Conservation (phyloP, 1,139 yeast species). For the Debaryomyces nepalensis region DNA sequence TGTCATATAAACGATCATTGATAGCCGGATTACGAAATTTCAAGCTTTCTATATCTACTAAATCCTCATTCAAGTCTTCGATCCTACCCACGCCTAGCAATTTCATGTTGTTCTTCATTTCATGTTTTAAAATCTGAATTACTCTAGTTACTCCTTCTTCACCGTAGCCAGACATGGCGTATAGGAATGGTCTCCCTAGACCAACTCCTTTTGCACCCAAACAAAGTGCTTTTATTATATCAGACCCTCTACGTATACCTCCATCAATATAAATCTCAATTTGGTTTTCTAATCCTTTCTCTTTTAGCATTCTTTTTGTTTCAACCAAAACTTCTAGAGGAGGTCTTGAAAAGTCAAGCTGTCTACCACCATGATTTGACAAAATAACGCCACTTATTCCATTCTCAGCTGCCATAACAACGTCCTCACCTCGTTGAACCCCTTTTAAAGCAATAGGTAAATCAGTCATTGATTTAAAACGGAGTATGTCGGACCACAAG, state of each 20-base stretch:
- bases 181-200: slow-evolving; percentile 50
- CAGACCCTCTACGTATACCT: slow-evolving; percentile 59
- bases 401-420: slow-evolving; percentile 52
- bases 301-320: slow-evolving; percentile 44
- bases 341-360: slow-evolving; percentile 52
- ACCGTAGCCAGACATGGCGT: slow-evolving; percentile 54
- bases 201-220: slow-evolving; percentile 63
- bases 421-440: slow-evolving; percentile 71
- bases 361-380: slow-evolving; percentile 63
- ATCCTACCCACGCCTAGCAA: slow-evolving; percentile 48
- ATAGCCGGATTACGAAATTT: too few species aligned
- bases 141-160: slow-evolving; percentile 52
- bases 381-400: slow-evolving; percentile 54
- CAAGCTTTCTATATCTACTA: slow-evolving; percentile 20
- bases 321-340: slow-evolving; percentile 56
- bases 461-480: slow-evolving; percentile 59
- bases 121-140: slow-evolving; percentile 48
- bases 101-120: slow-evolving; percentile 50
- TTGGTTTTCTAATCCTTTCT: slow-evolving; percentile 36
- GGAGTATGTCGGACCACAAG: slow-evolving; percentile 64
- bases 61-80: slow-evolving; percentile 35
- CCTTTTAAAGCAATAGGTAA: slow-evolving; percentile 74
- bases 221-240: slow-evolving; percentile 56
- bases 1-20: too few species aligned
- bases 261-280: slow-evolving; percentile 56